Evolutionary conservation across 495 filamentous ascomycete species (phyloP).

Genomic region (Acidomyces sp.): DNA sequence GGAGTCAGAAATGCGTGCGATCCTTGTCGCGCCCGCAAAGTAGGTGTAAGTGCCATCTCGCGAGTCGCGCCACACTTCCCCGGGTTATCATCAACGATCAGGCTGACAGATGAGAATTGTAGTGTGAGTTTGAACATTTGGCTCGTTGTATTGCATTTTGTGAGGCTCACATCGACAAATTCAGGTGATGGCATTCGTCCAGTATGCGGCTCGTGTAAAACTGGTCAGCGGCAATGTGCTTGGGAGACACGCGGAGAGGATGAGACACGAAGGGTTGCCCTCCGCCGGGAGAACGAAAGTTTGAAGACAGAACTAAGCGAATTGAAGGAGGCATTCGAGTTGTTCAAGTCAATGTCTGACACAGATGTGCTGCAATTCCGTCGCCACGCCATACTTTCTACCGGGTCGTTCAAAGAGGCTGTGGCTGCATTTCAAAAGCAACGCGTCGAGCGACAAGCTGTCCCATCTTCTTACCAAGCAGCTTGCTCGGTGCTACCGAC

Average conservation of each 20-base stretch:
- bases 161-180: not conserved
- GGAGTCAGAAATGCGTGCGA: no score
- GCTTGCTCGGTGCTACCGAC: not conserved
- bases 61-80: no score
- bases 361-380: not conserved
- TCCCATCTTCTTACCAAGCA: not conserved
- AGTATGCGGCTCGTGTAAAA: not conserved
- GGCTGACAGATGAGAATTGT: not conserved
- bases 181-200: not conserved
- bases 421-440: not conserved
- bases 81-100: no score
- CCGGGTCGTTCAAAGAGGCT: not conserved
- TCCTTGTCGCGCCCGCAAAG: not conserved
- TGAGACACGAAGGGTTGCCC: not conserved
- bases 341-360: not conserved
- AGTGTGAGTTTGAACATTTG: not conserved
- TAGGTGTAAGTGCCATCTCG: not conserved
- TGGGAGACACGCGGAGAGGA: not conserved
- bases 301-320: not conserved
- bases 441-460: not conserved
- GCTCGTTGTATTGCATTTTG: not conserved
- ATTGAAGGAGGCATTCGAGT: not conserved
- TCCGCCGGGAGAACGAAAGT: not conserved
- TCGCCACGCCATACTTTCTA: not conserved
- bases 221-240: not conserved